A percentile compares a stretch with the other conserved stretches of the same genome.
These are phyloP conservation scores for Vachellia collinsii DNA, from an alignment of 306 rosid genomes.

Conservation along the genomic window DNA sequence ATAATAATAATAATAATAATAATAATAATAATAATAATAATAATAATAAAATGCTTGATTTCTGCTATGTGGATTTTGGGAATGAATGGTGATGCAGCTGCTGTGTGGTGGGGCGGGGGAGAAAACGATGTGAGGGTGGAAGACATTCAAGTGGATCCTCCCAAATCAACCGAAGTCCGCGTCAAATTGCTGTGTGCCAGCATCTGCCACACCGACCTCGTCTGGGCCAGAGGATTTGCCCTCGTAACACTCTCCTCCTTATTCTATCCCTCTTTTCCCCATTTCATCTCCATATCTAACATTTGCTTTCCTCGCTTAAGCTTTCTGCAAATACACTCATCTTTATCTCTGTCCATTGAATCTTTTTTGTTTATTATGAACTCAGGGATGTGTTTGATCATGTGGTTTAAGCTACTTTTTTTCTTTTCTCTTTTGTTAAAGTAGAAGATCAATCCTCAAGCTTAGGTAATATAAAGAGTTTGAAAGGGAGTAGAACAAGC, in stretches of 20 bases:
- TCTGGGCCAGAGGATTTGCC: neutral
- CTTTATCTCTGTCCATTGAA: too few relatives aligned
- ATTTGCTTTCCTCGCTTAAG: neutral
- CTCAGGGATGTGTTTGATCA: too few relatives aligned
- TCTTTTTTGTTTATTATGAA: too few relatives aligned
- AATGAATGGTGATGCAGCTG: neutral
- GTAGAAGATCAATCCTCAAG: too few relatives aligned
- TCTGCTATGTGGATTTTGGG: neutral
- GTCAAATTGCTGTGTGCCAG: neutral
- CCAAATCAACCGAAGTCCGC: neutral
- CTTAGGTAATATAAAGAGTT: too few relatives aligned
- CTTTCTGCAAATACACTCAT: neutral
- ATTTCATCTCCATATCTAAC: neutral
- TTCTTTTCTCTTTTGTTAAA: too few relatives aligned
- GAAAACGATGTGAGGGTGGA: neutral
- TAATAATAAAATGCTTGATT: neutral
- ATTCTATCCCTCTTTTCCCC: neutral
- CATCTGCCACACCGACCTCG: constrained; percentile 1
- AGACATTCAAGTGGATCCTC: constrained; percentile 4
- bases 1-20: too few relatives aligned
- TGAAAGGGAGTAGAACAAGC: too few relatives aligned
- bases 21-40: too few relatives aligned
- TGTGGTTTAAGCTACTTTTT: too few relatives aligned
- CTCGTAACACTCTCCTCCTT: neutral
- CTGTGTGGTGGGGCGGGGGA: constrained; percentile 10